Conservation (phyloP, 805 yeast genomes). For the Pichia scutulata region DNA sequence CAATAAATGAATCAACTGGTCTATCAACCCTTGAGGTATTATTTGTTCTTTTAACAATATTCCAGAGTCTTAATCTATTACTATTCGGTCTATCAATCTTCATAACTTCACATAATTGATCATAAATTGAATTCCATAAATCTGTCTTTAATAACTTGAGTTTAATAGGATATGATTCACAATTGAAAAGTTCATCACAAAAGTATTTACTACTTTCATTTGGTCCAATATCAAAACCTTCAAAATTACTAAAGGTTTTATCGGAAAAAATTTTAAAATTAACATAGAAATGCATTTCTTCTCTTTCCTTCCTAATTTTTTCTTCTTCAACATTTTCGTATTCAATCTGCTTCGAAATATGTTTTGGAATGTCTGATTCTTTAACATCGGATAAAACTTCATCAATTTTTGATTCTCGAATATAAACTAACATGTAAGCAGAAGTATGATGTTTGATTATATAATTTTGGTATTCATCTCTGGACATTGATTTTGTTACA, state of each 20-base stretch:
- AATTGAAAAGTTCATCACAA: slow-evolving; percentile 42
- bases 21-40: slow-evolving; percentile 59
- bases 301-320: slow-evolving; percentile 46
- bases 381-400: slow-evolving; percentile 51
- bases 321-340: slow-evolving; percentile 55
- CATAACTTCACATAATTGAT: slow-evolving; percentile 41
- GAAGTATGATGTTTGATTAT: slow-evolving; percentile 76
- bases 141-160: slow-evolving; percentile 52
- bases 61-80: slow-evolving; percentile 43
- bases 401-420: slow-evolving; percentile 53
- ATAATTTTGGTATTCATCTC: slow-evolving; percentile 56
- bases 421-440: slow-evolving; percentile 95
- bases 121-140: slow-evolving; percentile 42
- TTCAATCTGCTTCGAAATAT: slow-evolving; percentile 58
- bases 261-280: slow-evolving; percentile 50
- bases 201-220: slow-evolving; percentile 40
- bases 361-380: slow-evolving; percentile 54
- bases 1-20: slow-evolving; percentile 26
- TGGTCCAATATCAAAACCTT: slow-evolving; percentile 73
- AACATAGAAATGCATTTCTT: slow-evolving; percentile 62
- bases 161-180: slow-evolving; percentile 39
- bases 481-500: slow-evolving; percentile 42
- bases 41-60: slow-evolving; percentile 60
- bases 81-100: slow-evolving; percentile 20
- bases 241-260: slow-evolving; percentile 46